Percentiles rank a stretch among this genome's conserved stretches.
These are phyloP conservation scores for Camellia granthamiana DNA, from an alignment of 148 eudicot genomes.

Conservation along the genomic window DNA sequence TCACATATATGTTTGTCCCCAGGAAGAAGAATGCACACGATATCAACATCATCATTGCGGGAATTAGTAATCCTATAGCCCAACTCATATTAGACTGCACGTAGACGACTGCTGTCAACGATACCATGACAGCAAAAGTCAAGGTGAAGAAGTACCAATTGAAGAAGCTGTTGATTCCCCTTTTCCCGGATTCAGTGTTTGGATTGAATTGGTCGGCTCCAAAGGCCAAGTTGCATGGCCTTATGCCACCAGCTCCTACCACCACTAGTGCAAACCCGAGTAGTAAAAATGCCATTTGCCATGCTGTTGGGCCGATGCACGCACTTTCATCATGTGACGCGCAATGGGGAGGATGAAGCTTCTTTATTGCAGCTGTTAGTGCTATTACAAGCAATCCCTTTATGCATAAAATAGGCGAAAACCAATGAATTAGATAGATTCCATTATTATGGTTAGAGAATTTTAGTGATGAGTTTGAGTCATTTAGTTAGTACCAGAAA, in stretches of 20 bases:
- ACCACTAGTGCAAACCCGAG: slow-evolving; percentile 33
- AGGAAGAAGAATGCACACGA: slow-evolving; percentile 51
- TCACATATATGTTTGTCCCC: slow-evolving; percentile 49
- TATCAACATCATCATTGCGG: slow-evolving; percentile 45
- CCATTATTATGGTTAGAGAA: too few relatives aligned
- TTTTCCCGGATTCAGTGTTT: slow-evolving; percentile 49
- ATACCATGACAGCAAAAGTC: slow-evolving; percentile 54
- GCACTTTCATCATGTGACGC: background rate
- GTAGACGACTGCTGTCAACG: slow-evolving; percentile 57
- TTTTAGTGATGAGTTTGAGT: background rate
- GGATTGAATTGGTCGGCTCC: slow-evolving; percentile 69
- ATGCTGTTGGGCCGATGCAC: slow-evolving; percentile 42
- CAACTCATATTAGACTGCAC: slow-evolving; percentile 48
- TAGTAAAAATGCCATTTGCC: slow-evolving; percentile 41
- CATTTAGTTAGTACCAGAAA: slow-evolving; percentile 42
- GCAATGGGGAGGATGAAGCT: slow-evolving; percentile 40
- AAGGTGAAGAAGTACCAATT: slow-evolving; percentile 62
- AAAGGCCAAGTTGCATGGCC: slow-evolving; percentile 65
- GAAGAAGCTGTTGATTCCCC: slow-evolving; percentile 58
- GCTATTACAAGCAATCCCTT: slow-evolving; percentile 26
- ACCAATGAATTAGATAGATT: too few relatives aligned
- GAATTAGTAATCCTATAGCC: slow-evolving; percentile 54
- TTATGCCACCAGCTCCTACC: slow-evolving; percentile 53
- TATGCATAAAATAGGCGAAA: background rate
- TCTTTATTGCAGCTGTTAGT: slow-evolving; percentile 44